These are phyloP conservation scores for Incumbomyces lentus DNA, from an alignment of 2,329 filamentous ascomycete species.

Conservation along the genomic window DNA sequence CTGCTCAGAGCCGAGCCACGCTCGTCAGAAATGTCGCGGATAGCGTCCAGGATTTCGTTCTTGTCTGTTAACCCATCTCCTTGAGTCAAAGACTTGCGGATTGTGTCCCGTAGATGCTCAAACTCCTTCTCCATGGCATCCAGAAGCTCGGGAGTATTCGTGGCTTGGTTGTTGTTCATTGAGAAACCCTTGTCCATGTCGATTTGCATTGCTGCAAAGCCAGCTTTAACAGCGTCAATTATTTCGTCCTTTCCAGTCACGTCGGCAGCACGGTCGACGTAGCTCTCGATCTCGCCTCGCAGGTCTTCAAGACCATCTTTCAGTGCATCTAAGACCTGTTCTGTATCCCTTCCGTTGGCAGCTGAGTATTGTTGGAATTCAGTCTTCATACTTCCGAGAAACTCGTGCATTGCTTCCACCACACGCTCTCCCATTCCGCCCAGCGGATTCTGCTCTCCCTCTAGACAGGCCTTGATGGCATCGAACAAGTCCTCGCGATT, in stretches of 20 bases:
- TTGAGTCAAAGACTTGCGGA: slow-evolving; percentile 60
- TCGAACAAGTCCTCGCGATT: slow-evolving; percentile 47
- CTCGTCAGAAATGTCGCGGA: slow-evolving; percentile 27
- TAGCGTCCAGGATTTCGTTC: slow-evolving; percentile 51
- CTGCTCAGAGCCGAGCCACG: slow-evolving; percentile 27
- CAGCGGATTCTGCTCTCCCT: slow-evolving; percentile 42
- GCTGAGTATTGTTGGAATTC: slow-evolving; percentile 71
- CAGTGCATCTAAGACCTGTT: slow-evolving; percentile 78
- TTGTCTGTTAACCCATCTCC: slow-evolving; percentile 46
- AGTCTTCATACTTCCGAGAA: slow-evolving; percentile 51
- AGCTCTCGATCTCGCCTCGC: slow-evolving; percentile 67
- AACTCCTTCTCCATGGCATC: slow-evolving; percentile 73
- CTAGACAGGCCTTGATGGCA: slow-evolving; percentile 47
- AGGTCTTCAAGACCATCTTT: slow-evolving; percentile 79
- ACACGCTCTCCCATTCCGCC: slow-evolving; percentile 49
- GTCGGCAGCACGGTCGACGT: slow-evolving; percentile 63
- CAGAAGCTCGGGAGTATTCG: slow-evolving; percentile 56
- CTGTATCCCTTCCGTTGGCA: slow-evolving; percentile 68
- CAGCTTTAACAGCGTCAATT: slow-evolving; percentile 55
- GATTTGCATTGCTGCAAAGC: slow-evolving; percentile 52
- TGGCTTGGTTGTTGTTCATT: slow-evolving; percentile 27
- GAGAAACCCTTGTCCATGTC: slow-evolving; percentile 45
- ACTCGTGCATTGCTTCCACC: slow-evolving; percentile 47
- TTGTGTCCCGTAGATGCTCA: slow-evolving; percentile 66
- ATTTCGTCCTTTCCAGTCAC: slow-evolving; percentile 66